phyloP scores from a whole-genome alignment of 495 filamentous ascomycete genomes.

The Hypomontagnella monticulosa region DNA sequence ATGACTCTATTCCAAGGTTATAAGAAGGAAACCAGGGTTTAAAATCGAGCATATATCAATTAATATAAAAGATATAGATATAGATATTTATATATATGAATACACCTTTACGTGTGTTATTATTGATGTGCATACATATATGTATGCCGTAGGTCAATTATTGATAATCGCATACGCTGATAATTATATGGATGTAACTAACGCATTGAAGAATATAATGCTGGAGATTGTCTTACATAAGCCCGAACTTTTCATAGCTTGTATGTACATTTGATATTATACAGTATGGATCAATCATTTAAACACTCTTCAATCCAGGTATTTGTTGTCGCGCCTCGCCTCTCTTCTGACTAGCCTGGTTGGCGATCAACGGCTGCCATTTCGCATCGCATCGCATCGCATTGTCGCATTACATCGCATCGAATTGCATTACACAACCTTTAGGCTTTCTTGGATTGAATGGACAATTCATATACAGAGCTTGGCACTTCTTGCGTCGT shows the following conservation, averaged over 20 bases:
- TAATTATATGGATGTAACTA: background rate
- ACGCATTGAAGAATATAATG: background rate
- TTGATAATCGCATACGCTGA: background rate
- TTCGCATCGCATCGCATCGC: background rate
- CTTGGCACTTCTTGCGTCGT: constrained; percentile 5
- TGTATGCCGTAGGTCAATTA: no score
- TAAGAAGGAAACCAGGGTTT: no score
- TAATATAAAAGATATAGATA: no score
- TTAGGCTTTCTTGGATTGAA: constrained; percentile 9
- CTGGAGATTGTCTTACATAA: background rate
- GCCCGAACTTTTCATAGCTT: no score
- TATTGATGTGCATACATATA: no score
- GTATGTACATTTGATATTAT: no score
- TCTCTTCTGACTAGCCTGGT: background rate
- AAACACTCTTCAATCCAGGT: background rate
- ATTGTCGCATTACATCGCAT: background rate
- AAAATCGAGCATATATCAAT: no score
- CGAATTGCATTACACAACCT: background rate
- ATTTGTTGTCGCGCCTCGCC: constrained; percentile 23
- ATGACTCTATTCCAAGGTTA: no score
- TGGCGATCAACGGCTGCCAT: constrained; percentile 4
- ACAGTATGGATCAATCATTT: background rate
- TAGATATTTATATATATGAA: no score
- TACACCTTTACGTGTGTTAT: background rate
- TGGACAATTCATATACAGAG: background rate